Conservation (phyloP, 1,284 basidiomycete genomes). For the Apiotrichum sp. region DNA sequence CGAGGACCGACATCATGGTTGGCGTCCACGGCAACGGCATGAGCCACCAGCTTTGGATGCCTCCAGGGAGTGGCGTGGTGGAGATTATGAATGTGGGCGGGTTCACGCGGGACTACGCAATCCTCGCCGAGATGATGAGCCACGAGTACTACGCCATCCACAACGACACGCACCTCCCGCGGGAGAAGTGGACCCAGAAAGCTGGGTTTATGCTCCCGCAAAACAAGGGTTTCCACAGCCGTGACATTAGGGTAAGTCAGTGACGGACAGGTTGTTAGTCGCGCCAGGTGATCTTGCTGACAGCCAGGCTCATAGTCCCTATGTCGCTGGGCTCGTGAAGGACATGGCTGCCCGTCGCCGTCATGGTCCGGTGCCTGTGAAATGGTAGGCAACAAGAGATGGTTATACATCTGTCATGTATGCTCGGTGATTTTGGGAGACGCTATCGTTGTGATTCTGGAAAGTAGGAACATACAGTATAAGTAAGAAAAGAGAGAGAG, state of each 20-base stretch:
- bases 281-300: neutral
- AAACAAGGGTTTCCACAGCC: conserved; percentile 16
- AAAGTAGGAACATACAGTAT: too few species aligned
- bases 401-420: too few species aligned
- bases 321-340: conserved; percentile 14
- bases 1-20: conserved; percentile 25
- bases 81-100: conserved; percentile 22
- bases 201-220: conserved; percentile 16
- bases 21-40: conserved; percentile 48
- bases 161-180: conserved; percentile 20
- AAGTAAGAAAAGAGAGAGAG: too few species aligned
- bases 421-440: too few species aligned
- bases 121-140: conserved; percentile 20
- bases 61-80: conserved; percentile 49
- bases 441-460: too few species aligned
- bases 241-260: conserved; percentile 1
- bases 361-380: neutral
- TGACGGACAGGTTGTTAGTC: conserved; percentile 1
- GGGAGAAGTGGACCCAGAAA: conserved; percentile 12
- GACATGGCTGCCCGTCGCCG: conserved; percentile 10
- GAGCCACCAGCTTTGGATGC: conserved; percentile 48
- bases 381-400: neutral
- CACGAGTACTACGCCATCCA: conserved; percentile 28
- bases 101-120: conserved; percentile 24
- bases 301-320: conserved; percentile 12